These are phyloP conservation scores for Gomphus sp. DNA, from an alignment of 1,284 basidiomycete genomes.

Conservation along the genomic window DNA sequence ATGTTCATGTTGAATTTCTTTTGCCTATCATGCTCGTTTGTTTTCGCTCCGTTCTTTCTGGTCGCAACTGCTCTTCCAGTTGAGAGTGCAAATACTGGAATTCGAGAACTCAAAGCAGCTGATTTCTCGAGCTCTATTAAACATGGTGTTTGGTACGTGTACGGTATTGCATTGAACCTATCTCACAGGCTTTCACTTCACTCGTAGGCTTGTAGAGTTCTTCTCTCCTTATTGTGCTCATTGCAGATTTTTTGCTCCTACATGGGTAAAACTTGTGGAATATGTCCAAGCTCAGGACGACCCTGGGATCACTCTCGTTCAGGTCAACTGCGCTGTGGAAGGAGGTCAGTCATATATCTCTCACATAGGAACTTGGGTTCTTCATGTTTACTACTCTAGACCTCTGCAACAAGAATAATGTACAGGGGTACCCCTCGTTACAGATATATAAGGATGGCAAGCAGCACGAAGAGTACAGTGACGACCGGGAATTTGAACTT, in stretches of 20 bases:
- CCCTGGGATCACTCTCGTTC: conserved; percentile 65
- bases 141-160: conserved; percentile 17
- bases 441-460: conserved; percentile 67
- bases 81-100: conserved; percentile 20
- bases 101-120: conserved; percentile 15
- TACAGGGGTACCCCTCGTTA: conserved; percentile 75
- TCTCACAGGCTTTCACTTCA: background rate
- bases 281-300: conserved; percentile 34
- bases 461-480: conserved; percentile 48
- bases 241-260: conserved; percentile 71
- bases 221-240: conserved; percentile 78
- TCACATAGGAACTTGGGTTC: background rate
- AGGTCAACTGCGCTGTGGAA: conserved; percentile 78
- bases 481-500: conserved; percentile 39
- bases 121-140: conserved; percentile 12
- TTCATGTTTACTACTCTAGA: conserved; percentile 36
- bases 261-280: conserved; percentile 64
- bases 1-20: background rate
- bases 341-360: conserved; percentile 44
- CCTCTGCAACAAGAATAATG: conserved; percentile 60
- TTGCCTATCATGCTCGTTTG: conserved; percentile 14
- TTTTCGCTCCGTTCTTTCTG: conserved; percentile 24
- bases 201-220: conserved; percentile 52
- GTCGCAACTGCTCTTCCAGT: conserved; percentile 30
- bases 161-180: background rate